Conservation (phyloP, 2,329 filamentous ascomycete species). For the Fusarium vanettenii region DNA sequence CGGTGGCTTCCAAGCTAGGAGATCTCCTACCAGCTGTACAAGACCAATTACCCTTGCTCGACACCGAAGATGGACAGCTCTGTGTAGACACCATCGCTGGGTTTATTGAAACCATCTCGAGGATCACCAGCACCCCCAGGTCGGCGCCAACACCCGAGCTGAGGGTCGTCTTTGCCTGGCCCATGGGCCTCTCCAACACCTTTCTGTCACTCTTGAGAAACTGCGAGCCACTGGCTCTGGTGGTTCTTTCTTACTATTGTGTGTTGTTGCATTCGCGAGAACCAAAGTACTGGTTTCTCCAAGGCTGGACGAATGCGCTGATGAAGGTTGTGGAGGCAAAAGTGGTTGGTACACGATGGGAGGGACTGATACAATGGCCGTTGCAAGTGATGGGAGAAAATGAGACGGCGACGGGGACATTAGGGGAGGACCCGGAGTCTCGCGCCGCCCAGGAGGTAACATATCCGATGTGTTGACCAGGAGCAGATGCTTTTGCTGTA, state of each 20-base stretch:
- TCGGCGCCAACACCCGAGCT: neutral
- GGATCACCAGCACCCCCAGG: neutral
- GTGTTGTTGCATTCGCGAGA: slow-evolving; percentile 4
- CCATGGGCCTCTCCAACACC: neutral
- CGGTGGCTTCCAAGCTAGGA: neutral
- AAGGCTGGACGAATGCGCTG: neutral
- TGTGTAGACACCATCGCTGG: neutral
- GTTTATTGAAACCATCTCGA: neutral
- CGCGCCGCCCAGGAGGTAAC: neutral
- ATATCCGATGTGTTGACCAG: neutral
- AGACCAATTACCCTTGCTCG: neutral
- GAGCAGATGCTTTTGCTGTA: neutral
- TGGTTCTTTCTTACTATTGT: slow-evolving; percentile 7
- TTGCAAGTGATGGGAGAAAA: neutral
- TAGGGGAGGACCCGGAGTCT: neutral
- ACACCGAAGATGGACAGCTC: neutral
- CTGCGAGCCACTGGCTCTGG: neutral
- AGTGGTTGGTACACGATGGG: neutral
- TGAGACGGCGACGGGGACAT: neutral
- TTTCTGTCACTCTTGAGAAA: neutral
- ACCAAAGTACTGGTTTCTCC: slow-evolving; percentile 7
- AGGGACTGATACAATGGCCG: slow-evolving; percentile 7
- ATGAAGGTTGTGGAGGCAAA: neutral
- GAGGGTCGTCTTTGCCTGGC: slow-evolving; percentile 14
- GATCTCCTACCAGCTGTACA: neutral